phyloP scores from a whole-genome alignment of 495 filamentous ascomycete species.

The Aspergillus nanangensis region DNA sequence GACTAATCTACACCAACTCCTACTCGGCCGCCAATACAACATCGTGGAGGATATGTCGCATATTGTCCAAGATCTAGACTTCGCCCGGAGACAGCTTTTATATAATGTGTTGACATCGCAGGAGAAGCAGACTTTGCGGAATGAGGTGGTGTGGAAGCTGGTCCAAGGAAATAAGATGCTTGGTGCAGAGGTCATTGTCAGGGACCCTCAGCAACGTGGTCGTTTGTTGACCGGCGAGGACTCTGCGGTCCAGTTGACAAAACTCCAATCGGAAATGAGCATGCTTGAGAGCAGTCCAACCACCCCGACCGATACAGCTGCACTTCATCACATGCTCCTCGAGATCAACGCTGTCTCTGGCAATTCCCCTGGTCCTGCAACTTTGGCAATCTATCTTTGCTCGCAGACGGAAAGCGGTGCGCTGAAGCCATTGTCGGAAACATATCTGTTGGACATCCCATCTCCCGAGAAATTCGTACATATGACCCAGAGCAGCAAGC shows the following conservation, averaged over 20 bases:
- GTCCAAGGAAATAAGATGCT: constrained; percentile 92
- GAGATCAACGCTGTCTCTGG: constrained; percentile 78
- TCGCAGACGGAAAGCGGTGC: constrained; percentile 57
- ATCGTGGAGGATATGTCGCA: constrained; percentile 75
- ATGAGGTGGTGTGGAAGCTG: constrained; percentile 91
- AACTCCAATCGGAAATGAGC: constrained; percentile 92
- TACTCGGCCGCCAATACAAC: constrained; percentile 75
- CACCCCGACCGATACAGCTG: constrained; percentile 59
- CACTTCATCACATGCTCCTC: constrained; percentile 79
- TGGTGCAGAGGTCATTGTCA: constrained; percentile 85
- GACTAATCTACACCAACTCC: constrained; percentile 90
- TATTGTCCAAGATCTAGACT: constrained; percentile 74
- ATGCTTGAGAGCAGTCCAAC: constrained; percentile 76
- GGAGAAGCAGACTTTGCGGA: constrained; percentile 71
- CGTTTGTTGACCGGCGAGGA: constrained; percentile 87
- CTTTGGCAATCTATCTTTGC: constrained; percentile 75
- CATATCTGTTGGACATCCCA: constrained; percentile 74
- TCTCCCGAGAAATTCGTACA: constrained; percentile 60
- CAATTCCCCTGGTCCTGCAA: constrained; percentile 64
- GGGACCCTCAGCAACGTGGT: constrained; percentile 78
- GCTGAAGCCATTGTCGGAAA: constrained; percentile 72
- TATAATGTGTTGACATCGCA: constrained; percentile 86
- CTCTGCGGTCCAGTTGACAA: constrained; percentile 86
- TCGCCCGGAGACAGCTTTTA: constrained; percentile 80
- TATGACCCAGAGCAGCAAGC: constrained; percentile 53